phyloP scores from a whole-genome alignment of 108 stramenopile species.

The Cyclotella cryptica region DNA sequence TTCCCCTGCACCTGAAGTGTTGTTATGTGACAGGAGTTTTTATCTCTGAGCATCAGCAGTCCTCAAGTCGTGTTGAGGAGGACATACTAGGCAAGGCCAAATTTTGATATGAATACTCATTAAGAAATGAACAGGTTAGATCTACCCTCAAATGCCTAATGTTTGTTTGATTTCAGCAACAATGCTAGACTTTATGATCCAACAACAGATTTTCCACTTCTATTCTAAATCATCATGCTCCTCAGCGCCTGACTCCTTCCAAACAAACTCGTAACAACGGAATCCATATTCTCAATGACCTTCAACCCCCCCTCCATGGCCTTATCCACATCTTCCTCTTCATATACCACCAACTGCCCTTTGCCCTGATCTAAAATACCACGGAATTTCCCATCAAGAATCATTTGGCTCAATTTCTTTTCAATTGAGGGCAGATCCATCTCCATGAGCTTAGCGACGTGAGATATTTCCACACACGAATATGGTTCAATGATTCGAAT shows the following conservation, averaged over 20 bases:
- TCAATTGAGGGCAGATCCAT: conserved; percentile 90
- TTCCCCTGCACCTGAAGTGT: too few species aligned
- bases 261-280: conserved; percentile 88
- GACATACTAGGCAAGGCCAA: not conserved
- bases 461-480: conserved; percentile 96
- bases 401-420: conserved; percentile 98
- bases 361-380: conserved; percentile 99
- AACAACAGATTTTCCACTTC: too few species aligned
- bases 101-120: too few species aligned
- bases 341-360: conserved; percentile 92
- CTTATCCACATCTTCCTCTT: conserved; percentile 78
- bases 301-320: conserved; percentile 93
- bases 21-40: too few species aligned
- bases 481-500: conserved; percentile 98
- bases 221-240: conserved; percentile 80
- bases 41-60: too few species aligned
- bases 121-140: too few species aligned
- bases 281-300: conserved; percentile 92
- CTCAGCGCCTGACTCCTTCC: conserved; percentile 77
- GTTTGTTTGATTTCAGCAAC: too few species aligned
- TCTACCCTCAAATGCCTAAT: too few species aligned
- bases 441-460: conserved; percentile 95
- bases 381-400: conserved; percentile 96
- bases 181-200: too few species aligned
- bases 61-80: not conserved